Evolutionary conservation across 805 yeast species (phyloP), one percentile per base, ranked within the genome.

Genomic region (Saturnispora ahearnii): DNA sequence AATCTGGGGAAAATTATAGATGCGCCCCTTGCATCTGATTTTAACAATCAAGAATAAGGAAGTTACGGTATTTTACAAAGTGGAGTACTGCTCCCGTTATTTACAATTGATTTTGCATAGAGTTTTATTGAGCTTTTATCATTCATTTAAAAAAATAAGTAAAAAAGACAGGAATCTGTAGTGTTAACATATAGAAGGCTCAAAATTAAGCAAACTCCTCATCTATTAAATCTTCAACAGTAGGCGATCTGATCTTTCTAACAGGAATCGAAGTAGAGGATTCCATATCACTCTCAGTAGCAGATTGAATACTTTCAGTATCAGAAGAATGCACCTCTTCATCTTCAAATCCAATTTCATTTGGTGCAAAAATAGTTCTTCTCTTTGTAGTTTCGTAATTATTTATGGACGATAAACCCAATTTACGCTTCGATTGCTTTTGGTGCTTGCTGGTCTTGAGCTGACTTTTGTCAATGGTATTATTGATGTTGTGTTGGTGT

Each of bases 341-440:
- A 11, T 46, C 32, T 26, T 31, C 24, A 31, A 40, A 46, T 12
- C 41, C 55, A 9, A 46, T 38, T 24, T 49, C 46, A 24, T 49
- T 34, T 32, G 65, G 64, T 9, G 57, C 52, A 45, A 62, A 54
- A 4, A 48, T 51, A 1, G 66, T 59, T 44, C 55, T 59, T 41
- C 68, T 56, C 7, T 48, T 51, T 21, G 50, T 45, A 1, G 67
- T 64, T 28, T 56, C 55, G 38, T 64, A 64, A 46, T 64, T 64
- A 38, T 56, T 60, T 44, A 61, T 50, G 8, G 53, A 36, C 28
- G 33, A 29, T 26, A 8, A 5, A 28, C 33, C 29, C 21, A 36
- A 36, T 5, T 29, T 45, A n/a, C 29, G 28, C 34, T 33, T 15
- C 33, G 47, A 45, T 21, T 36, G 48, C 18, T 36, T 29, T 10